Evolutionary conservation across 148 eudicot genomes (phyloP), one percentile per base, ranked within the genome.

Genomic region (Bassia scoparia): DNA sequence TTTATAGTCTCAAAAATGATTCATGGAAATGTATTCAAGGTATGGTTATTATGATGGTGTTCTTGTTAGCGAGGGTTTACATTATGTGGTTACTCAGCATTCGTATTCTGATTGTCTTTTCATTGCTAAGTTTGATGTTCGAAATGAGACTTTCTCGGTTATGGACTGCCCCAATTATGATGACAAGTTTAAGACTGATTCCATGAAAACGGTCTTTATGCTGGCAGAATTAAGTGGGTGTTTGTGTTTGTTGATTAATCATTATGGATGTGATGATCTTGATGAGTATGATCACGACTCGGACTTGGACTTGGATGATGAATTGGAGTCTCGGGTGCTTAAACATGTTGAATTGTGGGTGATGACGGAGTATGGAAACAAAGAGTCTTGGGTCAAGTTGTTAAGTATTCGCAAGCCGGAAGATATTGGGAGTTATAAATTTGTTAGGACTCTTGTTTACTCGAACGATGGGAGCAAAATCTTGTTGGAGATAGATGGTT

Each of bases 51-150:
- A 0, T n/a, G 7, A 21, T 48, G 68, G 16, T 13, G 69, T n/a
- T 20, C 18, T 23, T 49, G 59, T 20, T 21, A 34, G 49, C 6
- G 68, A 49, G 43, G 27, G 0, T 23, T 23, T 62, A 21, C 46
- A 44, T 49, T 73, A 8, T 34, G 20, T 46, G 23, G 68, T n/a
- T n/a, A n/a, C n/a, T n/a, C n/a, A n/a, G n/a, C n/a, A n/a, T n/a
- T n/a, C n/a, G n/a, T n/a, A n/a, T n/a, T n/a, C n/a, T n/a, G n/a
- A n/a, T n/a, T n/a, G n/a, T n/a, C n/a, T n/a, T n/a, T 41, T 2
- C 14, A 38, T 64, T 64, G 68, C 68, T 23, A 3, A 70, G 18
- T 64, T 74, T n/a, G 70, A 74, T 53, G 8, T 64, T 64, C 33
- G 21, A 12, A 65, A 38, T 0, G 70, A 53, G 23, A 4, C 27